phyloP scores from a whole-genome alignment of 1,139 yeast species.

The Starmera stellimalicola region DNA sequence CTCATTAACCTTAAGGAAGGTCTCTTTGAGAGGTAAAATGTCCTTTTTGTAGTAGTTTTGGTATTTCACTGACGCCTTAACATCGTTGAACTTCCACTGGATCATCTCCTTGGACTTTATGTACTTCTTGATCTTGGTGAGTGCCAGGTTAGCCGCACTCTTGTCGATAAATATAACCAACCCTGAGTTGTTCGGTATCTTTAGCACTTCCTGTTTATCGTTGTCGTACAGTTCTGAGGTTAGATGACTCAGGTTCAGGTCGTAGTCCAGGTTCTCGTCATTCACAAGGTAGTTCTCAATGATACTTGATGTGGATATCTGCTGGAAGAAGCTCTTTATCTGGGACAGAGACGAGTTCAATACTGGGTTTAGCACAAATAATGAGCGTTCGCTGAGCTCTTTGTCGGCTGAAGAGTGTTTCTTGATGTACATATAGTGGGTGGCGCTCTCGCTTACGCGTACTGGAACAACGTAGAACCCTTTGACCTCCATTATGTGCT shows the following conservation, averaged over 20 bases:
- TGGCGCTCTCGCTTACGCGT: conserved; percentile 19
- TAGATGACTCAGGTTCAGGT: conserved; percentile 48
- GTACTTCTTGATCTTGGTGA: conserved; percentile 45
- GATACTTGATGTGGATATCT: conserved; percentile 51
- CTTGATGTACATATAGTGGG: conserved; percentile 50
- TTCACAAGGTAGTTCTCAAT: conserved; percentile 39
- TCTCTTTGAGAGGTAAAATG: conserved; percentile 22
- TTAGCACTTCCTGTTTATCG: conserved; percentile 27
- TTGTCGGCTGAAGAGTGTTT: conserved; percentile 44
- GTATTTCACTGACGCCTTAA: conserved; percentile 22
- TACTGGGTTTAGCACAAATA: conserved; percentile 77
- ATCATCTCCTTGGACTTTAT: conserved; percentile 23
- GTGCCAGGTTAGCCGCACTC: conserved; percentile 58
- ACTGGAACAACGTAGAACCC: conserved; percentile 31
- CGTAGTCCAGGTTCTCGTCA: conserved; percentile 35
- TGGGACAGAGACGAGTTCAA: conserved; percentile 42
- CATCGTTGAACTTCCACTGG: conserved; percentile 24
- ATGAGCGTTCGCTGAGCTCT: conserved; percentile 34
- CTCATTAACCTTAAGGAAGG: conserved; percentile 44
- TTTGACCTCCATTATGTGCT: conserved; percentile 18
- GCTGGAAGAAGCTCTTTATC: conserved; percentile 49
- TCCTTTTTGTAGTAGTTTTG: conserved; percentile 19
- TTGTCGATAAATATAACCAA: conserved; percentile 70
- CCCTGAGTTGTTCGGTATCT: conserved; percentile 65
- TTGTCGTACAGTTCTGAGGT: conserved; percentile 48